Evolutionary conservation across 306 rosid genomes (phyloP), one percentile per base, ranked within the genome.

Genomic region (Oemleria cerasiformis): DNA sequence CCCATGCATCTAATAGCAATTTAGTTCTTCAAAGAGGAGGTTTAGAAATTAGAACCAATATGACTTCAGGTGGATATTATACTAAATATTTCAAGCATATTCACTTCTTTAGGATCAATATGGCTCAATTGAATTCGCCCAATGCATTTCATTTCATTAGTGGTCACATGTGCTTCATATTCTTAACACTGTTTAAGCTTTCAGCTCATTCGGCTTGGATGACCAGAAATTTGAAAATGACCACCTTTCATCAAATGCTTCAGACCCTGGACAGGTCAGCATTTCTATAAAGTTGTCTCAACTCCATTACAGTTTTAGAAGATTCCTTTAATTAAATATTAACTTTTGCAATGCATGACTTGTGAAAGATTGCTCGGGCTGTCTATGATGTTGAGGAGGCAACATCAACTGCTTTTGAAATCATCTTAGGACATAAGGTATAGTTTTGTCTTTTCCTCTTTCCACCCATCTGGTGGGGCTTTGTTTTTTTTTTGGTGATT

Each of bases 331-430:
- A 69, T 80, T 41, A 50, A 76, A 72, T 72, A 60, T 69, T 84
- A 77, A 88, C 77, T 72, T 54, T 69, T 72, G 66, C 13, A 72
- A 76, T 76, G 49, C 55, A 36, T 78, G 72, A 67, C 72, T 77
- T 45, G 41, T 76, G 44, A 75, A 71, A 91, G 99, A 85, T 89
- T 85, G 96, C 91, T 45, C 84, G 90, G 79, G 99, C 97, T 65
- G 80, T 94, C 68, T 94, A 89, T 77, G 99, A 94, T 75, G 93
- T 94, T 50, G 97, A 94, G 80, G 99, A 94, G 90, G 97, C 99
- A 73, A 91, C 97, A 34, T 83, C 90, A 60, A 82, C 60, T 67
- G 96, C 97, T 50, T 91, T 91, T 73, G 99, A 91, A 55, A 87
- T 94, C 71, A 89, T 94, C 83, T 73, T 87, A 74, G 88, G 81